A percentile compares a stretch with the other conserved stretches of the same genome.
Conservation (phyloP, 805 yeast species). For the Wickerhamiella kurtzmanii region DNA sequence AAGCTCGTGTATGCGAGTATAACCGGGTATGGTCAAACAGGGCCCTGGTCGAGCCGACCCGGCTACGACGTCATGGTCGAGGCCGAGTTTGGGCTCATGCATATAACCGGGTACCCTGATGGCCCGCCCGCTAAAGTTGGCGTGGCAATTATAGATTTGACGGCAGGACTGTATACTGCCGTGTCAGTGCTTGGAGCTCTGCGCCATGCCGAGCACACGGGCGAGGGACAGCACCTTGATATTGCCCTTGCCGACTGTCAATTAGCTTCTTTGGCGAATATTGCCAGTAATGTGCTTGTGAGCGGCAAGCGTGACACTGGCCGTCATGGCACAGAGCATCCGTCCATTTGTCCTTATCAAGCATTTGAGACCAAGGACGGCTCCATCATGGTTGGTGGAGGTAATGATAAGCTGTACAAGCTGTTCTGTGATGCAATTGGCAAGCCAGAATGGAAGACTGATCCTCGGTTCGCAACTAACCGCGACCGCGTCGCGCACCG, state of each 20-base stretch:
- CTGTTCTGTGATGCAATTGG: slow-evolving; percentile 25
- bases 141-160: slow-evolving; percentile 32
- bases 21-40: slow-evolving; percentile 33
- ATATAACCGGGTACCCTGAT: slow-evolving; percentile 30
- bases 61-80: slow-evolving; percentile 35
- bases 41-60: slow-evolving; percentile 28
- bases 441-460: slow-evolving; percentile 28
- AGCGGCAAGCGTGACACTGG: slow-evolving; percentile 30
- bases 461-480: slow-evolving; percentile 25
- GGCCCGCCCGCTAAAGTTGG: slow-evolving; percentile 33
- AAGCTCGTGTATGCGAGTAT: slow-evolving; percentile 28
- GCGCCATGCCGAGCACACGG: slow-evolving; percentile 23
- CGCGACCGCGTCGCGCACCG: slow-evolving; percentile 28
- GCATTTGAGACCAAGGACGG: slow-evolving; percentile 29
- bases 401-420: slow-evolving; percentile 29
- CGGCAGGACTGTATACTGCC: slow-evolving; percentile 30
- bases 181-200: slow-evolving; percentile 29
- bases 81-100: slow-evolving; percentile 34
- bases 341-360: slow-evolving; percentile 31
- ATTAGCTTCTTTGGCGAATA: slow-evolving; percentile 30
- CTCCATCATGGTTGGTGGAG: slow-evolving; percentile 31
- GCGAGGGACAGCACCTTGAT: slow-evolving; percentile 30
- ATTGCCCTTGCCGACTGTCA: slow-evolving; percentile 29
- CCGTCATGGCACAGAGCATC: slow-evolving; percentile 31
- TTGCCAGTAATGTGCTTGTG: slow-evolving; percentile 28